Percentiles rank a stretch among this genome's conserved stretches.
Evolutionary conservation across 345 rosid genomes (phyloP).

Genomic region (Excoecaria agallocha): DNA sequence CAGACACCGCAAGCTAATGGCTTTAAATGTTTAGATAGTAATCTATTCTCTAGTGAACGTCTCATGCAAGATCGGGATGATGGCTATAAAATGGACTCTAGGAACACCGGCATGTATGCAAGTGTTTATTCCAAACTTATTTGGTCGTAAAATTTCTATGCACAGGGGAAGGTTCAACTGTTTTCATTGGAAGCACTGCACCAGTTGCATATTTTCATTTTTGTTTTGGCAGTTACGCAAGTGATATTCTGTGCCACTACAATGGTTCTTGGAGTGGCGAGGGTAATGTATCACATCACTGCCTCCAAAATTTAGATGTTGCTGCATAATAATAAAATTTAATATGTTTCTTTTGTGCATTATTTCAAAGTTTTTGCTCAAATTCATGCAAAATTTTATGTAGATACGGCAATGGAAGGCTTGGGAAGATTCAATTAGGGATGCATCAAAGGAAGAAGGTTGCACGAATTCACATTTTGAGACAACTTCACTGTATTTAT

Average conservation of each 20-base stretch:
- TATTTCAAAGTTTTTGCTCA: not conserved
- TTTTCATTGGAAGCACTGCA: slow-evolving; percentile 75
- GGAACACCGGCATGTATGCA: no score
- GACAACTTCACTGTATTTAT: not conserved
- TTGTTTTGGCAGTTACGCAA: slow-evolving; percentile 80
- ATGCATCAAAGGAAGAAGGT: slow-evolving; percentile 15
- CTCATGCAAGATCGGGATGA: not conserved
- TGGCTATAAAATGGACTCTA: not conserved
- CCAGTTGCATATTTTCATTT: slow-evolving; percentile 84
- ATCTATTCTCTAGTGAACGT: not conserved
- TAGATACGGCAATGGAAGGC: slow-evolving; percentile 78
- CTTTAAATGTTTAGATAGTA: no score
- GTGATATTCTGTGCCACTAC: slow-evolving; percentile 72
- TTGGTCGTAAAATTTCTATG: slow-evolving; percentile 5
- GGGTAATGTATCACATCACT: slow-evolving; percentile 39
- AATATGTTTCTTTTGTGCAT: not conserved
- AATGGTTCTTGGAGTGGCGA: slow-evolving; percentile 71
- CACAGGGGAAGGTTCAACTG: slow-evolving; percentile 63
- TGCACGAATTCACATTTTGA: not conserved
- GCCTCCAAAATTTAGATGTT: no score
- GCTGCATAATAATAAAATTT: not conserved
- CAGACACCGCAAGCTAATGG: no score
- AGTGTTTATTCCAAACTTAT: not conserved
- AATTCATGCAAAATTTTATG: not conserved
- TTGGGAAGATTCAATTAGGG: slow-evolving; percentile 50